Evolutionary conservation across 1,284 basidiomycete genomes (phyloP), one percentile per base, ranked within the genome.

Genomic region (Mycosarcoma maydis): DNA sequence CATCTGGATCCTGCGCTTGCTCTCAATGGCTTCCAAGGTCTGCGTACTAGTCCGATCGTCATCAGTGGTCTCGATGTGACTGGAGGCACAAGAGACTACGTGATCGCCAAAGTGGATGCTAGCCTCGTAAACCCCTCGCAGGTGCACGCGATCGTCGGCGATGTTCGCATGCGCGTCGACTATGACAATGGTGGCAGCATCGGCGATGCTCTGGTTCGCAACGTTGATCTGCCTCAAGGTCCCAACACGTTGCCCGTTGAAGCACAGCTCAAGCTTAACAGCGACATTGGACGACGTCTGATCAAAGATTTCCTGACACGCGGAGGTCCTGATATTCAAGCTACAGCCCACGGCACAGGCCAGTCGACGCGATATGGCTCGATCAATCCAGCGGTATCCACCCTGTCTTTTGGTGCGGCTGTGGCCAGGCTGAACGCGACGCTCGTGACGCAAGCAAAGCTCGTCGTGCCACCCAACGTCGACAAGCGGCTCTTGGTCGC

Each of bases 221-320:
- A 45, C 41, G 30, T 51, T 50, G 73, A 67, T 56, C 52, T 51
- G 22, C 45, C 45, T 3, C 45, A 46, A 26, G 46, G 64, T 19
- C 49, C 57, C 17, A 54, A 74, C 85, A 87, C 88, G 56, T 87
- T 91, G 9, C 84, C 87, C 52, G 90, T 86, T 78, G 83, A 86
- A n/a, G 89, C 90, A 0, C 85, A 87, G 67, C 88, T 88, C 3
- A 80, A 73, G 29, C 86, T 87, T 10, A 83, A 86, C 27, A 76
- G 48, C 14, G 59, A 84, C 2, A 85, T 87, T 2, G 90, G 90
- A 14, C 85, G 85, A 61, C 75, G 74, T 3, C 77, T 91, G 57
- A 85, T 91, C 41, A 86, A 89, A 81, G 89, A 89, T 76, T 91
- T 87, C 76, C 81, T 91, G 8, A 87, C 89, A 81, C 88, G 88